phyloP scores from a whole-genome alignment of 306 rosid species.

The Vigna trinervia region DNA sequence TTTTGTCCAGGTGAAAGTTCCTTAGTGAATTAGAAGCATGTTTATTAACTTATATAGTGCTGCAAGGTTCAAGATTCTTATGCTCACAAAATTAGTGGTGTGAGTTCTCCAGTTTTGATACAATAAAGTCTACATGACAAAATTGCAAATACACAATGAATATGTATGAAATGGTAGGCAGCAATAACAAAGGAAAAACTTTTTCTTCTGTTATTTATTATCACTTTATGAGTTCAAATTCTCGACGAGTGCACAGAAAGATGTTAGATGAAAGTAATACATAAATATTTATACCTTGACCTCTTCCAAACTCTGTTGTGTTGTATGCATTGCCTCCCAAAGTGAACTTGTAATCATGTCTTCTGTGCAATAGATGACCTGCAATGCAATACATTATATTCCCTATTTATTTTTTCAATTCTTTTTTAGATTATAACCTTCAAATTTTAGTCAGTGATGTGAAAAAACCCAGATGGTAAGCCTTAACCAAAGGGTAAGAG shows the following conservation, averaged over 20 bases:
- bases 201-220: constrained; percentile 21
- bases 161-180: background rate
- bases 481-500: too few relatives aligned
- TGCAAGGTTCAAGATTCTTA: constrained; percentile 12
- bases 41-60: constrained; percentile 16
- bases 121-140: background rate
- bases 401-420: background rate
- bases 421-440: background rate
- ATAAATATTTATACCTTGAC: constrained; percentile 59
- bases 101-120: background rate
- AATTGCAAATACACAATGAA: constrained; percentile 13
- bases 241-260: constrained; percentile 4
- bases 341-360: constrained; percentile 79
- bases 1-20: background rate
- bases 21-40: constrained; percentile 12
- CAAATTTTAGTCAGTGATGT: background rate
- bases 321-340: constrained; percentile 83
- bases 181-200: background rate
- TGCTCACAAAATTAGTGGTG: constrained; percentile 25
- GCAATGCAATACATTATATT: constrained; percentile 32
- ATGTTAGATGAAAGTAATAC: constrained; percentile 32
- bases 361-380: constrained; percentile 82
- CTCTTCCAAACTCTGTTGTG: constrained; percentile 63
- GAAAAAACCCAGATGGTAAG: too few relatives aligned
- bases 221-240: constrained; percentile 26